Evolutionary conservation across 306 rosid genomes (phyloP).

Genomic region (Hippophae rhamnoides): DNA sequence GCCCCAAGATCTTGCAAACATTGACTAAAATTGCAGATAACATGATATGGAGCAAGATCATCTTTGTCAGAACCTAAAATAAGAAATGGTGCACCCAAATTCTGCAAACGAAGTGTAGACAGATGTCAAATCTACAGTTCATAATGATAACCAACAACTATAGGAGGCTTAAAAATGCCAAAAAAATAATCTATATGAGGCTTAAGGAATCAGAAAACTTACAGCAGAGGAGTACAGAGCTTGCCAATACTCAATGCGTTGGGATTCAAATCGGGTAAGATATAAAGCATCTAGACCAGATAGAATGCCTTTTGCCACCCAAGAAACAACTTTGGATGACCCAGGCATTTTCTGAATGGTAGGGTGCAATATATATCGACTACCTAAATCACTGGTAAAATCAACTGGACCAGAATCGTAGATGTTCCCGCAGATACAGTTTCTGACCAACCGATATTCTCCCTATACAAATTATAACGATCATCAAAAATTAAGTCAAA

Average conservation of each 20-base stretch:
- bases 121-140: too few species aligned
- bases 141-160: slow-evolving; percentile 4
- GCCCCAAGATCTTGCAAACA: slow-evolving; percentile 64
- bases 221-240: slow-evolving; percentile 81
- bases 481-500: not conserved
- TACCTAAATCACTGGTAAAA: slow-evolving; percentile 84
- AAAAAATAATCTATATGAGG: not conserved
- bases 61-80: slow-evolving; percentile 79
- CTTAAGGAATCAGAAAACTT: slow-evolving; percentile 26
- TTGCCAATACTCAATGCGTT: slow-evolving; percentile 77
- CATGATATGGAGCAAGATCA: slow-evolving; percentile 55
- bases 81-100: slow-evolving; percentile 90
- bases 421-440: slow-evolving; percentile 68
- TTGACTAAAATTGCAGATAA: slow-evolving; percentile 52
- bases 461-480: slow-evolving; percentile 35
- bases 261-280: slow-evolving; percentile 80
- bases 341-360: slow-evolving; percentile 70
- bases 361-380: slow-evolving; percentile 66
- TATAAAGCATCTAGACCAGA: slow-evolving; percentile 86
- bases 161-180: slow-evolving; percentile 7
- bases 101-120: slow-evolving; percentile 26
- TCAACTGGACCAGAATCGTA: slow-evolving; percentile 91
- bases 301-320: slow-evolving; percentile 75
- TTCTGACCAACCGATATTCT: slow-evolving; percentile 57
- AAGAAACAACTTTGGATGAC: slow-evolving; percentile 66